Conservation (phyloP, 106 monocot species). For the Acanthochlamys bracteata region DNA sequence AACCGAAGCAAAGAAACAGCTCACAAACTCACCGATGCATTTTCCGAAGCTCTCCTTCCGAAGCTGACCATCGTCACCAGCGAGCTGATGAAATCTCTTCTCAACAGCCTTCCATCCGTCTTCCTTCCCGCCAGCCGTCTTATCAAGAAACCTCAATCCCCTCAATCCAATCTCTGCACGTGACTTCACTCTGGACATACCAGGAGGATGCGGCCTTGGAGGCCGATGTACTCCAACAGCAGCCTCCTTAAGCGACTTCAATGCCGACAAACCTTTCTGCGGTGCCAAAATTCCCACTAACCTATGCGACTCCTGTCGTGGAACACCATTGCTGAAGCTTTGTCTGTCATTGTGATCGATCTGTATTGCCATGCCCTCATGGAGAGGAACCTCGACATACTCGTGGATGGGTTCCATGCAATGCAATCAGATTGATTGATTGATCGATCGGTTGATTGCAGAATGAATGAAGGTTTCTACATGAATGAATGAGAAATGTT, state of each 20-base stretch:
- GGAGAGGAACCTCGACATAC: not conserved
- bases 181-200: constrained; percentile 13
- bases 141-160: constrained; percentile 72
- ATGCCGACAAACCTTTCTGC: not conserved
- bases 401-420: constrained; percentile 1
- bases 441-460: not conserved
- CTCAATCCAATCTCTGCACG: constrained; percentile 44
- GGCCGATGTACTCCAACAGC: not conserved
- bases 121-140: constrained; percentile 40
- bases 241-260: not conserved
- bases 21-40: constrained; percentile 63
- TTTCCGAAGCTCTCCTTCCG: constrained; percentile 63
- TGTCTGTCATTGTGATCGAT: not conserved
- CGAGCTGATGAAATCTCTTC: constrained; percentile 55
- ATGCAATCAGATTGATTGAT: no score
- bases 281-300: not conserved
- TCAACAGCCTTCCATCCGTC: constrained; percentile 51
- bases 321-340: not conserved
- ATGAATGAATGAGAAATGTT: not conserved
- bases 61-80: constrained; percentile 31
- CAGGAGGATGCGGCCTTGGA: constrained; percentile 5
- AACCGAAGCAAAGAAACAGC: not conserved
- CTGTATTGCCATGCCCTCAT: not conserved
- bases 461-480: not conserved
- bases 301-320: not conserved